Evolutionary conservation across 2,329 filamentous ascomycete genomes (phyloP).

Genomic region (Cercospora berteroae): DNA sequence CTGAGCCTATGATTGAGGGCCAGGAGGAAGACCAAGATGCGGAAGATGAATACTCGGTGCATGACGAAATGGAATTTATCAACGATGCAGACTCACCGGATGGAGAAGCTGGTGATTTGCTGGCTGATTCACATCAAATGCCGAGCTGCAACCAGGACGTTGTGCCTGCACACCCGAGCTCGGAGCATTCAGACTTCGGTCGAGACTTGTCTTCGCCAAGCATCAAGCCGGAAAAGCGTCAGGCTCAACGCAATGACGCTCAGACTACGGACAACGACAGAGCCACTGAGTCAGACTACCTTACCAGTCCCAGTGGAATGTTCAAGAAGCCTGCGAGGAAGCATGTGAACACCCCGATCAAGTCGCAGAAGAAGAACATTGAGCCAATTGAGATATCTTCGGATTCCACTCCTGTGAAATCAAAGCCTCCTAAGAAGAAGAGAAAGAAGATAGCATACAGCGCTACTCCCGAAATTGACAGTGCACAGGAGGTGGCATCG

Average conservation of each 20-base stretch:
- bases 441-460: conserved; percentile 10
- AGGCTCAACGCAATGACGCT: background rate
- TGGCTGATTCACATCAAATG: background rate
- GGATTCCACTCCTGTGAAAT: conserved; percentile 17
- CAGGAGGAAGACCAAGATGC: conserved; percentile 17
- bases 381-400: conserved; percentile 23
- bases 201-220: background rate
- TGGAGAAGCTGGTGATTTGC: background rate
- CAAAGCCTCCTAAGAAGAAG: background rate
- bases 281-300: conserved; percentile 6
- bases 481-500: conserved; percentile 14
- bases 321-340: background rate
- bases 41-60: conserved; percentile 13
- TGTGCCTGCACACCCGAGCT: background rate
- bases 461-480: conserved; percentile 14
- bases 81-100: background rate
- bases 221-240: background rate
- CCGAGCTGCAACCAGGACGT: background rate
- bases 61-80: conserved; percentile 14
- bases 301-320: background rate
- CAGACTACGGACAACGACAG: background rate
- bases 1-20: background rate
- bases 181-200: background rate
- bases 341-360: conserved; percentile 7
- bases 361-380: background rate